These are phyloP conservation scores for Penicillium ucsense DNA, from an alignment of 495 filamentous ascomycete species.

Conservation along the genomic window DNA sequence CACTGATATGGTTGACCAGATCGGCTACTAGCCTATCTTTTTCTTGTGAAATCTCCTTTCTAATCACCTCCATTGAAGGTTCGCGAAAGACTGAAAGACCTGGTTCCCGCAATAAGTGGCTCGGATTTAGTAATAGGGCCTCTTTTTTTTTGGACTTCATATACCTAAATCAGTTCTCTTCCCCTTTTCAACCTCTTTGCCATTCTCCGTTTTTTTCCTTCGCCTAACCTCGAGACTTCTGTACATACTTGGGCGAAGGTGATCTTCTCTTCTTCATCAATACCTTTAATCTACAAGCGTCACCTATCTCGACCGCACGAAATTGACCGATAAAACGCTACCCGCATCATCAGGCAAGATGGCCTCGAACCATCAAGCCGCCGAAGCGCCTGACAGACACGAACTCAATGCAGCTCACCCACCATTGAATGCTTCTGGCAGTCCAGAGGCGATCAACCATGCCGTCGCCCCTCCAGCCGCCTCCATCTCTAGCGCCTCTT, in stretches of 20 bases:
- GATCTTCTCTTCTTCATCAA: no score
- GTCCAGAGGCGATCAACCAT: constrained; percentile 1
- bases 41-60: no score
- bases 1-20: no score
- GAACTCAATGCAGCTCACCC: no score
- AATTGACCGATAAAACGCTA: no score
- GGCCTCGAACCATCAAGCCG: constrained; percentile 13
- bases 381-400: constrained; percentile 1
- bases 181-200: not conserved
- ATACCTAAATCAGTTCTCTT: not conserved
- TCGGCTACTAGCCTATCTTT: no score
- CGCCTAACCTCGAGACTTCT: not conserved
- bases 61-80: no score
- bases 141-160: constrained; percentile 1
- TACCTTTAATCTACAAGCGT: no score
- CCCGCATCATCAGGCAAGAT: constrained; percentile 8
- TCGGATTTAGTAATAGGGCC: not conserved
- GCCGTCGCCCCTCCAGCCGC: constrained; percentile 7
- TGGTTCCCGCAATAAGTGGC: no score
- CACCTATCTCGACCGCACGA: no score
- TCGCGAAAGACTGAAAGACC: no score
- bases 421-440: no score
- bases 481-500: constrained; percentile 10
- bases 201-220: not conserved
- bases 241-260: constrained; percentile 4